Conservation (phyloP, 2,329 filamentous ascomycete genomes). For the Exophiala lecanii-corni region DNA sequence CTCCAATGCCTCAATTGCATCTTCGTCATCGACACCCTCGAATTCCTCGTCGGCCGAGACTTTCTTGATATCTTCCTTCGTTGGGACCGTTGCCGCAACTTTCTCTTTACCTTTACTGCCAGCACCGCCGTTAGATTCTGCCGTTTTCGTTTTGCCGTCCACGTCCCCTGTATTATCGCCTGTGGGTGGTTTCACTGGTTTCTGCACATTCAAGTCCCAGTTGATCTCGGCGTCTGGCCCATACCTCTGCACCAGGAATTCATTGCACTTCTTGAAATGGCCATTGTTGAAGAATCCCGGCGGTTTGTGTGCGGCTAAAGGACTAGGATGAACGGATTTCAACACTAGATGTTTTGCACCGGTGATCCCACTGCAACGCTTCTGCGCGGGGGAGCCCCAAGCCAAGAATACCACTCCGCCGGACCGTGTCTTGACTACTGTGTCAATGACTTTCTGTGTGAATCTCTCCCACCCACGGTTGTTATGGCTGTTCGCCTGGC, state of each 20-base stretch:
- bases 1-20: slow-evolving; percentile 39
- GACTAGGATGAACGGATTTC: slow-evolving; percentile 85
- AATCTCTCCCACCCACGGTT: slow-evolving; percentile 89
- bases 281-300: slow-evolving; percentile 74
- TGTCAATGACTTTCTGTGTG: slow-evolving; percentile 86
- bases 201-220: slow-evolving; percentile 61
- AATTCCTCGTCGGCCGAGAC: slow-evolving; percentile 24
- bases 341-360: slow-evolving; percentile 71
- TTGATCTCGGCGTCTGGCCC: slow-evolving; percentile 77
- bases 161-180: slow-evolving; percentile 15
- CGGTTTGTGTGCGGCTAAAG: slow-evolving; percentile 67
- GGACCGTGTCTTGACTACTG: slow-evolving; percentile 70
- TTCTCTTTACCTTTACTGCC: slow-evolving; percentile 12
- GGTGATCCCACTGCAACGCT: slow-evolving; percentile 66
- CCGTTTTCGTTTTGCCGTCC: slow-evolving; percentile 8
- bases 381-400: slow-evolving; percentile 82
- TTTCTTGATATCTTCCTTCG: slow-evolving; percentile 26
- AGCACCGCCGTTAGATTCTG: slow-evolving; percentile 17
- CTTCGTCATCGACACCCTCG: slow-evolving; percentile 38
- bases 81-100: slow-evolving; percentile 21
- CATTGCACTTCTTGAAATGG: slow-evolving; percentile 77
- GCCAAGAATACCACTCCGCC: slow-evolving; percentile 89
- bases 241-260: slow-evolving; percentile 76
- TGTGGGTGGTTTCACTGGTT: slow-evolving; percentile 20
- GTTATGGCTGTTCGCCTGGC: slow-evolving; percentile 80